Conservation (phyloP, 2,329 filamentous ascomycete genomes). For the Albophoma yamanashiensis region DNA sequence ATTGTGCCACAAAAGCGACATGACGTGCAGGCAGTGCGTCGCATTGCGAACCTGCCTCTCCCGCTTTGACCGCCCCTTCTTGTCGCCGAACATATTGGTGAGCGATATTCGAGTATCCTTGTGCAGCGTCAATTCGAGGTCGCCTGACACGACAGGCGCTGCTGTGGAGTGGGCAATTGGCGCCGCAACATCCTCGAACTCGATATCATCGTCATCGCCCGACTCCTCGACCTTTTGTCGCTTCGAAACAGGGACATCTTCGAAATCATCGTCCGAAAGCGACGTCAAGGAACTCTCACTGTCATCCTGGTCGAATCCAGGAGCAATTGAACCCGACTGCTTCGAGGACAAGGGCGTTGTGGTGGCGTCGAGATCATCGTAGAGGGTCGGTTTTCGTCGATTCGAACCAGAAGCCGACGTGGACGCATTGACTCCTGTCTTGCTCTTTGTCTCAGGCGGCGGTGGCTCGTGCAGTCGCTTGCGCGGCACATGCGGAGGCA, state of each 20-base stretch:
- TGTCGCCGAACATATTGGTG: constrained; percentile 50
- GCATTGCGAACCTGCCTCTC: constrained; percentile 68
- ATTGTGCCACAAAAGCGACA: constrained; percentile 83
- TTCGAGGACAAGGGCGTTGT: constrained; percentile 32
- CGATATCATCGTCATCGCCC: constrained; percentile 29
- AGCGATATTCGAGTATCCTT: constrained; percentile 49
- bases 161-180: constrained; percentile 41
- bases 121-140: constrained; percentile 63
- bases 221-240: constrained; percentile 23
- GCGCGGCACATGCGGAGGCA: constrained; percentile 59
- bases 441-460: not conserved
- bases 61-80: constrained; percentile 78
- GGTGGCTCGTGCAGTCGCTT: constrained; percentile 50
- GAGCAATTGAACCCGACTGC: constrained; percentile 29
- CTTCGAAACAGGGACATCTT: constrained; percentile 29
- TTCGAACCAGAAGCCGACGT: constrained; percentile 6
- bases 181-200: constrained; percentile 53
- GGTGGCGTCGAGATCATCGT: constrained; percentile 48
- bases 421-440: constrained; percentile 9
- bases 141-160: constrained; percentile 45
- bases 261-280: constrained; percentile 46
- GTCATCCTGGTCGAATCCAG: constrained; percentile 32
- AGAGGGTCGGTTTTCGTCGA: constrained; percentile 44
- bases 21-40: constrained; percentile 83
- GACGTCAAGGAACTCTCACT: constrained; percentile 40